Evolutionary conservation across 2,329 filamentous ascomycete genomes (phyloP).

Genomic region (Diaporthe velutina): DNA sequence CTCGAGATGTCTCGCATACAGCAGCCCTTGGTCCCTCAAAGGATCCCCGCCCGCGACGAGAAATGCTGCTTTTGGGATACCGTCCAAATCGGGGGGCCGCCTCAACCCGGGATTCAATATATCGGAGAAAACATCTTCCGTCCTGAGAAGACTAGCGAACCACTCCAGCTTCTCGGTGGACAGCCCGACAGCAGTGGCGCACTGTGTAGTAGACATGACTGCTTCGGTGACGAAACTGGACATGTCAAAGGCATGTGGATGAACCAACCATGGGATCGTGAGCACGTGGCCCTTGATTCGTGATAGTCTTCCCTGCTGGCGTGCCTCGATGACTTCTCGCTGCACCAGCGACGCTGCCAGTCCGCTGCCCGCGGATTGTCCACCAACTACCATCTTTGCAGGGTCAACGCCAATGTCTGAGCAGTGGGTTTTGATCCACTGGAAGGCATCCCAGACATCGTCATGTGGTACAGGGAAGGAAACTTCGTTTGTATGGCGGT

Average conservation of each 20-base stretch:
- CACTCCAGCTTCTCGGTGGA: constrained; percentile 5
- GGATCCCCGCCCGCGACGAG: neutral
- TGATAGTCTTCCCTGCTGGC: neutral
- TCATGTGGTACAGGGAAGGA: neutral
- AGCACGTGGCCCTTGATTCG: neutral
- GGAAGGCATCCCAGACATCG: neutral
- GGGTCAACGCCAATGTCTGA: neutral
- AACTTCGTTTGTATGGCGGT: neutral
- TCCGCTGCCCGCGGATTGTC: neutral
- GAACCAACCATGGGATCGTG: neutral
- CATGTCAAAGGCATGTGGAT: neutral
- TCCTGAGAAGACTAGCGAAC: constrained; percentile 1
- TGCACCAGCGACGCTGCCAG: neutral
- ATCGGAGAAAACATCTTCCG: neutral
- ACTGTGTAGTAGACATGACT: neutral
- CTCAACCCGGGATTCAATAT: neutral
- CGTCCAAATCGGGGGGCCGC: neutral
- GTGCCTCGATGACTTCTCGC: neutral
- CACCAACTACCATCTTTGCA: neutral
- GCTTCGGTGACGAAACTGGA: neutral
- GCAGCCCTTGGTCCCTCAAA: constrained; percentile 3
- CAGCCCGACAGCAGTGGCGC: neutral
- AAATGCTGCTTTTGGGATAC: neutral
- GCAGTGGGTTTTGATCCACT: neutral
- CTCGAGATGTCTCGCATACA: neutral